These are phyloP conservation scores for Solanum dulcamara DNA, from an alignment of 257 asterid genomes.

Conservation along the genomic window DNA sequence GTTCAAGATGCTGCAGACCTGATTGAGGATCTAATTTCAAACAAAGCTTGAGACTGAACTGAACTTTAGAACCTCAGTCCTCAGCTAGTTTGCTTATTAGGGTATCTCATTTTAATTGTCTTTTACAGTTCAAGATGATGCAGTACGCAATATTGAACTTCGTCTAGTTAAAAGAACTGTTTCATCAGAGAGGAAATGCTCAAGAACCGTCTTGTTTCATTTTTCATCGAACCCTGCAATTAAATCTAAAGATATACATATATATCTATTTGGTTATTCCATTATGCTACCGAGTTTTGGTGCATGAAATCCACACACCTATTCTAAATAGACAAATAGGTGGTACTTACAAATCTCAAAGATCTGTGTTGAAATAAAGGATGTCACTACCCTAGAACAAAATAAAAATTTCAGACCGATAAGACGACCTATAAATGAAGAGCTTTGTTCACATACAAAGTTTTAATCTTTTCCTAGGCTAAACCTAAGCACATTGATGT, in stretches of 20 bases:
- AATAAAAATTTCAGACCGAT: background rate
- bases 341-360: background rate
- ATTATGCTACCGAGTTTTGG: background rate
- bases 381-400: background rate
- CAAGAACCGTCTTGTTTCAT: background rate
- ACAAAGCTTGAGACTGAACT: background rate
- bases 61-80: background rate
- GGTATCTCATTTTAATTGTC: background rate
- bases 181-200: background rate
- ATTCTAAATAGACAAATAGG: background rate
- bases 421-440: too few relatives aligned
- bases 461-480: background rate
- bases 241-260: background rate
- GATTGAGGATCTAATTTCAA: conserved; percentile 12
- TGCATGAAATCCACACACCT: background rate
- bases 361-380: background rate
- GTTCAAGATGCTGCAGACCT: conserved; percentile 19
- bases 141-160: background rate
- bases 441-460: background rate
- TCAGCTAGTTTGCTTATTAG: background rate
- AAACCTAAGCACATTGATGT: background rate
- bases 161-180: background rate
- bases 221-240: background rate
- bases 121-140: background rate
- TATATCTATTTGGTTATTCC: background rate